Evolutionary conservation across 108 stramenopile species (phyloP).

Genomic region (Epithemia pelagica): DNA sequence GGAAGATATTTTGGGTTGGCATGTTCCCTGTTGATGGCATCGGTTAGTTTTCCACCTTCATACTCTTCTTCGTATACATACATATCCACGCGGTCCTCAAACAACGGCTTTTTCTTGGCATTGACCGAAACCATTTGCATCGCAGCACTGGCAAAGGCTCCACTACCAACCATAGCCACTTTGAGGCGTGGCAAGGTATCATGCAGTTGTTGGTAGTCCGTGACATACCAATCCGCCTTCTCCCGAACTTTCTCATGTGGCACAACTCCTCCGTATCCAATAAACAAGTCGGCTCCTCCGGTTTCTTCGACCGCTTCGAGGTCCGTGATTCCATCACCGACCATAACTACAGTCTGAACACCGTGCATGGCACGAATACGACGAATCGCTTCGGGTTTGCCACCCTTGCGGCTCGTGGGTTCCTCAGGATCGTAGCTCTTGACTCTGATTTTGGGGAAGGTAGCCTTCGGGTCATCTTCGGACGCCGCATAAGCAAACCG

Average conservation of each 20-base stretch:
- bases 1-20: slow-evolving; percentile 61
- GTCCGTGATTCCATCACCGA: slow-evolving; percentile 12
- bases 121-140: slow-evolving; percentile 9
- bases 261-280: slow-evolving; percentile 10
- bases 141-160: slow-evolving; percentile 10
- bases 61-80: slow-evolving; percentile 13
- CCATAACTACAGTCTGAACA: slow-evolving; percentile 11
- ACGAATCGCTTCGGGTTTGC: slow-evolving; percentile 12
- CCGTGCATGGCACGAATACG: slow-evolving; percentile 2
- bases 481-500: slow-evolving; percentile 9
- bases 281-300: slow-evolving; percentile 10
- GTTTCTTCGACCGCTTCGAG: slow-evolving; percentile 13
- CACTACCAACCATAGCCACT: slow-evolving; percentile 11
- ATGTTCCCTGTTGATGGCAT: slow-evolving; percentile 47
- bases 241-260: not conserved
- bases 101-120: slow-evolving; percentile 2
- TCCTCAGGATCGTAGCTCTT: slow-evolving; percentile 5
- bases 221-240: slow-evolving; percentile 8
- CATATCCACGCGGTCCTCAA: slow-evolving; percentile 11
- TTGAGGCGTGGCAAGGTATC: slow-evolving; percentile 8
- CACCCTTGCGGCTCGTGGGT: slow-evolving; percentile 4
- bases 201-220: slow-evolving; percentile 1
- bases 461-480: not conserved
- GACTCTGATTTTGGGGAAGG: slow-evolving; percentile 1
- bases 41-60: slow-evolving; percentile 18